A percentile compares a stretch with the other conserved stretches of the same genome.
phyloP scores from a whole-genome alignment of 306 rosid genomes.

The Urtica urens region DNA sequence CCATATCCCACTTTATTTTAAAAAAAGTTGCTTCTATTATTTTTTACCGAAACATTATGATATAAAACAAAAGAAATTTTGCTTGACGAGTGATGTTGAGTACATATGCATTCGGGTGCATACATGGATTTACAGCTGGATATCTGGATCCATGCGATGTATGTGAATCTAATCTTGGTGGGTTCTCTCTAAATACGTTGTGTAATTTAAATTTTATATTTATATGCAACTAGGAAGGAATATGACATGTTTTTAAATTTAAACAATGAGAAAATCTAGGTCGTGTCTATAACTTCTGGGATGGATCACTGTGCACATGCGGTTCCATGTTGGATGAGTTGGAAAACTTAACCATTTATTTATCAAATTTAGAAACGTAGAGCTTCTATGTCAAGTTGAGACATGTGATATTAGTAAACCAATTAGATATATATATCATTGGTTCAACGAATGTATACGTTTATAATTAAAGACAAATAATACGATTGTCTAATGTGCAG shows the following conservation, averaged over 20 bases:
- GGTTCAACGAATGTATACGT: slow-evolving; percentile 5
- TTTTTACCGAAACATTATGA: too few relatives aligned
- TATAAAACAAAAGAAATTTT: too few relatives aligned
- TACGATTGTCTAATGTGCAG: too few relatives aligned
- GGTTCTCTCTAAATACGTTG: not conserved
- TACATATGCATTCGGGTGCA: too few relatives aligned
- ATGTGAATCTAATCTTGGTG: not conserved
- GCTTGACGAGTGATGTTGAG: too few relatives aligned
- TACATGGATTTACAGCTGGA: not conserved
- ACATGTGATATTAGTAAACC: not conserved
- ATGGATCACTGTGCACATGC: slow-evolving; percentile 8
- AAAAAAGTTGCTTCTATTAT: too few relatives aligned
- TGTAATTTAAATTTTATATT: not conserved
- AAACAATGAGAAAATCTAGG: not conserved
- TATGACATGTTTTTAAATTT: not conserved
- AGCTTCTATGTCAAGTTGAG: not conserved
- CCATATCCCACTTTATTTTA: too few relatives aligned
- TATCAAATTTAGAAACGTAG: not conserved
- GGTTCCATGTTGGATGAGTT: slow-evolving; percentile 15
- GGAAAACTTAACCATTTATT: slow-evolving; percentile 8
- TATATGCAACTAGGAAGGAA: not conserved
- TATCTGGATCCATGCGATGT: not conserved
- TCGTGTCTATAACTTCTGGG: slow-evolving; percentile 1
- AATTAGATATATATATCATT: not conserved
- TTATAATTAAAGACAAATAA: too few relatives aligned